Evolutionary conservation across 306 rosid species (phyloP).

Genomic region (Dryas alaskensis): DNA sequence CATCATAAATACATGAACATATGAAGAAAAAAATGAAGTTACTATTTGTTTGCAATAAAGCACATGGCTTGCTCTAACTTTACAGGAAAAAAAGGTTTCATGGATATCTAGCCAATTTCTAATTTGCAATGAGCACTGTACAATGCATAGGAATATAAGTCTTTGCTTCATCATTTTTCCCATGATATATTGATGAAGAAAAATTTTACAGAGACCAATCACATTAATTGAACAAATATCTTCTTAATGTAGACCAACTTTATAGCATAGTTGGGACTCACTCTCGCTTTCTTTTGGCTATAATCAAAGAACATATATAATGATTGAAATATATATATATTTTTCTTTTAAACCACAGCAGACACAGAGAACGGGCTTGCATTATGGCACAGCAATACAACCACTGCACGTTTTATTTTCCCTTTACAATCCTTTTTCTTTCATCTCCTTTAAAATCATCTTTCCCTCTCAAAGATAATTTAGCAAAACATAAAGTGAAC

Average conservation of each 20-base stretch:
- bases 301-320: too few relatives aligned
- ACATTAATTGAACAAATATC: neutral
- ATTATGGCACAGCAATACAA: neutral
- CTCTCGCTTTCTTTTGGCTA: too few relatives aligned
- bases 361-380: too few relatives aligned
- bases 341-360: too few relatives aligned
- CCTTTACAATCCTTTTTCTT: too few relatives aligned
- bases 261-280: neutral
- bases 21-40: constrained; percentile 5
- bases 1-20: constrained; percentile 23
- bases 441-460: too few relatives aligned
- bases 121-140: neutral
- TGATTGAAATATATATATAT: too few relatives aligned
- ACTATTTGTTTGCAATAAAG: constrained; percentile 3
- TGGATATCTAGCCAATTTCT: neutral
- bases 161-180: neutral
- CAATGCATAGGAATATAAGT: neutral
- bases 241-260: neutral
- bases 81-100: constrained; percentile 1
- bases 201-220: neutral
- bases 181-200: neutral
- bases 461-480: too few relatives aligned
- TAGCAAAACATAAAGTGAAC: neutral
- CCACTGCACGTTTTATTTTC: too few relatives aligned
- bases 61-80: neutral